Evolutionary conservation across 2,329 filamentous ascomycete genomes (phyloP), one percentile per base, ranked within the genome.

Genomic region (Penicillium sp.): DNA sequence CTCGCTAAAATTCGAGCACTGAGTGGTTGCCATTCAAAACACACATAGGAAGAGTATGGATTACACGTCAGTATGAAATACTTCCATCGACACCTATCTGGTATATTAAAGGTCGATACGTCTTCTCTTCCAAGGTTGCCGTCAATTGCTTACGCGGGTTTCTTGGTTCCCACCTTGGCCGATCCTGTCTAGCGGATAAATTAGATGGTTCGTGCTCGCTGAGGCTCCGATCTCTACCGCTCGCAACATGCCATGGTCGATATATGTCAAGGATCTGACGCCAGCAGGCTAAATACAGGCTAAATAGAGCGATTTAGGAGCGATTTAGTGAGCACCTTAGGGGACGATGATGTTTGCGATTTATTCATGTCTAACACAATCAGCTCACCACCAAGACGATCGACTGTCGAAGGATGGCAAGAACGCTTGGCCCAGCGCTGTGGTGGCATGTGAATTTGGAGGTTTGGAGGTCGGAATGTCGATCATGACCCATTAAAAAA

Each of bases 401-500:
- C 13, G 9, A 22, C 26, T 9, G n/a, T 31, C n/a, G 7, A 31
- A 35, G 5, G 18, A 34, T 22, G 13, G 8, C 9, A 22, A 11
- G 4, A 46, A 24, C 44, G 10, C 16, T 20, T 34, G 43, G 2
- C n/a, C 18, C 18, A 26, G 2, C 2, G 24, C 47, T 29, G n/a
- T 4, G 39, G 4, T 38, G 11, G 2, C 14, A 49, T 6, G 11
- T 57, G 11, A 7, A 43, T 13, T 35, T 38, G 18, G 16, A 16
- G 29, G 14, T 16, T 35, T 32, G 18, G 16, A 16, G 35, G 18
- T 38, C 32, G 34, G 24, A 7, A 44, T 18, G 59, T 52, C 51
- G 58, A 61, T 62, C 60, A 59, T 61, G 39, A 9, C 59, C 50
- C 20, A 29, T 51, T 58, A 14, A 9, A 58, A 51, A 60, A 50